A percentile compares a stretch with the other conserved stretches of the same genome.
Evolutionary conservation across 1,284 basidiomycete species (phyloP).

Genomic region (Ustilago esculenta): DNA sequence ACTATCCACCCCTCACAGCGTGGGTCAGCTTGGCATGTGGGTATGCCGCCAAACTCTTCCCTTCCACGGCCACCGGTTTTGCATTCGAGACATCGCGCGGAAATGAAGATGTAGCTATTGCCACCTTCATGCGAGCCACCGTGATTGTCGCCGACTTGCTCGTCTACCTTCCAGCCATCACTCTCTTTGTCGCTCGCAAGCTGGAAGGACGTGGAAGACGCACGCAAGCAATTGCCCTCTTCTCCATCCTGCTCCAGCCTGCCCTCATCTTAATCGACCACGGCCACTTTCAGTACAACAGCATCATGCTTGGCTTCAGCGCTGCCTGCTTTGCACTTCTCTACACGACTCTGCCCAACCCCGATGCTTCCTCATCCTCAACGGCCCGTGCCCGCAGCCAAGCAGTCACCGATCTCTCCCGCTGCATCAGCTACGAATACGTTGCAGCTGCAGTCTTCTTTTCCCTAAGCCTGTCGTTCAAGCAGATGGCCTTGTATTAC

Average conservation of each 20-base stretch:
- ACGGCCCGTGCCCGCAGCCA: slow-evolving; percentile 11
- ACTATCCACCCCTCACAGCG: slow-evolving; percentile 86
- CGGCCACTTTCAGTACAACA: slow-evolving; percentile 82
- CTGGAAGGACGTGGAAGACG: slow-evolving; percentile 57
- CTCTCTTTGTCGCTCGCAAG: slow-evolving; percentile 53
- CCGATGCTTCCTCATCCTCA: slow-evolving; percentile 19
- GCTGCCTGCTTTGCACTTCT: slow-evolving; percentile 57
- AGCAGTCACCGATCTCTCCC: slow-evolving; percentile 54
- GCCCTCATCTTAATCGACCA: slow-evolving; percentile 84
- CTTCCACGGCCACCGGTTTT: slow-evolving; percentile 68
- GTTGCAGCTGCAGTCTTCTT: slow-evolving; percentile 82
- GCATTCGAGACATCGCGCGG: slow-evolving; percentile 80
- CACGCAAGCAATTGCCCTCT: slow-evolving; percentile 55
- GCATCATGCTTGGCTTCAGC: slow-evolving; percentile 65
- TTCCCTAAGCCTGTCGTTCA: slow-evolving; percentile 84
- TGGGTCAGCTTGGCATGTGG: slow-evolving; percentile 64
- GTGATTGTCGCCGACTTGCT: slow-evolving; percentile 78
- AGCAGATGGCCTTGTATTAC: slow-evolving; percentile 95
- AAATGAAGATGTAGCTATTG: slow-evolving; percentile 72
- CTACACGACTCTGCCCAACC: slow-evolving; percentile 60
- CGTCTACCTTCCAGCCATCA: slow-evolving; percentile 77
- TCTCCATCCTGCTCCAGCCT: slow-evolving; percentile 80
- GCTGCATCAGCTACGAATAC: slow-evolving; percentile 69
- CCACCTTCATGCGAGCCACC: slow-evolving; percentile 81
- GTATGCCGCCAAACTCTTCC: slow-evolving; percentile 31